Percentiles rank a stretch among this genome's conserved stretches.
phyloP scores from a whole-genome alignment of 2,329 filamentous ascomycete species.

The Beauveria brongniartii region DNA sequence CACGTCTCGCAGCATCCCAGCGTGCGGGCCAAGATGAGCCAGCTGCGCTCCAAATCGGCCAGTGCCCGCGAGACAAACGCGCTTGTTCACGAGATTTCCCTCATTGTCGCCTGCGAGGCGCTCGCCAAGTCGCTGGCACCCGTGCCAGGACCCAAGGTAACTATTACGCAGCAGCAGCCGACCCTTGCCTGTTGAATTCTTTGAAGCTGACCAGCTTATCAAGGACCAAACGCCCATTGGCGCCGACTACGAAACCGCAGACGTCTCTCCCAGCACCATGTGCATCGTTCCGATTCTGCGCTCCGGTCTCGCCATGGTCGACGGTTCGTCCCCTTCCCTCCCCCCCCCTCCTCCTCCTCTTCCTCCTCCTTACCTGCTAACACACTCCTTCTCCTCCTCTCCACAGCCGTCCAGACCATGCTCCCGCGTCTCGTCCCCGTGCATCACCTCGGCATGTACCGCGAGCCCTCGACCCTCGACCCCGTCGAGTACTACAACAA shows the following conservation, averaged over 20 bases:
- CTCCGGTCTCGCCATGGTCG: conserved; percentile 85
- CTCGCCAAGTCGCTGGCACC: conserved; percentile 55
- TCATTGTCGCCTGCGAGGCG: conserved; percentile 77
- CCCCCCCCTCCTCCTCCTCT: background rate
- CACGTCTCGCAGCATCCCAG: conserved; percentile 84
- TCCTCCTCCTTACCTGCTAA: background rate
- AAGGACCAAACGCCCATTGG: conserved; percentile 74
- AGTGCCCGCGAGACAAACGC: conserved; percentile 68
- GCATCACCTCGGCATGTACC: conserved; percentile 91
- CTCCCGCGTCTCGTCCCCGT: conserved; percentile 74
- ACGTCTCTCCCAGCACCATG: conserved; percentile 56
- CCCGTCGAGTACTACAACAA: conserved; percentile 99
- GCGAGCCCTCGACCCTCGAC: conserved; percentile 76
- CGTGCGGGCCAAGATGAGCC: conserved; percentile 78
- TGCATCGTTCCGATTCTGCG: conserved; percentile 88
- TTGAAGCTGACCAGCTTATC: background rate
- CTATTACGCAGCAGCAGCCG: background rate
- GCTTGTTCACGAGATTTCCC: conserved; percentile 77
- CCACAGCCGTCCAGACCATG: conserved; percentile 65
- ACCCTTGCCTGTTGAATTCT: too few species aligned
- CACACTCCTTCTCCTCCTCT: too few species aligned
- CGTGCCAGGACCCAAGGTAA: conserved; percentile 56
- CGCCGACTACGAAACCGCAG: conserved; percentile 61
- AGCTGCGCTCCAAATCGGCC: conserved; percentile 68
- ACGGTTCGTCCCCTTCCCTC: conserved; percentile 42